A percentile compares a stretch with the other conserved stretches of the same genome.
Evolutionary conservation across 2,329 filamentous ascomycete genomes (phyloP).

Genomic region (Tetracladium maxilliforme): DNA sequence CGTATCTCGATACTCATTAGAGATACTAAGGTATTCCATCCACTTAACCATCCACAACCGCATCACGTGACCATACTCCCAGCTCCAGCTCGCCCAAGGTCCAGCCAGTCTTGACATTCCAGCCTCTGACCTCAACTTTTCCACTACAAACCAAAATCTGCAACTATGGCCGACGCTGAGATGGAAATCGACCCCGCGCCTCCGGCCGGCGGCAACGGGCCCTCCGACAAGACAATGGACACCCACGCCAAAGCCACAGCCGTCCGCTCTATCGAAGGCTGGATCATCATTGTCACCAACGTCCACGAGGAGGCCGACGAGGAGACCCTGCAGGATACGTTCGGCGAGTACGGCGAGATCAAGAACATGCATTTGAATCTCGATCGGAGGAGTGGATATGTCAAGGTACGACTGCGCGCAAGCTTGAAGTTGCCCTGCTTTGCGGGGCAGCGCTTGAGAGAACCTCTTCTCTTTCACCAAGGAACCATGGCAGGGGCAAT

Average conservation of each 20-base stretch:
- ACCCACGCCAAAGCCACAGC: constrained; percentile 63
- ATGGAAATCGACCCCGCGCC: constrained; percentile 24
- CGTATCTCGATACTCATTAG: too few relatives aligned
- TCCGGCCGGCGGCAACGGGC: constrained; percentile 14
- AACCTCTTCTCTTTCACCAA: background rate
- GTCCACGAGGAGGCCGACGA: constrained; percentile 80
- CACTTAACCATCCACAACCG: too few relatives aligned
- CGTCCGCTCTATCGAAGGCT: constrained; percentile 77
- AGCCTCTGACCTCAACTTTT: background rate
- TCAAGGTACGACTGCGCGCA: constrained; percentile 45
- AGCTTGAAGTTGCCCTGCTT: background rate
- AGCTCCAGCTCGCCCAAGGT: too few relatives aligned
- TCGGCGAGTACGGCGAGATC: constrained; percentile 74
- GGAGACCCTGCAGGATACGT: constrained; percentile 68
- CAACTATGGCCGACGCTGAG: constrained; percentile 25
- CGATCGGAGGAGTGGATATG: constrained; percentile 70
- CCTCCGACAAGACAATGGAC: constrained; percentile 47
- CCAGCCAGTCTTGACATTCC: background rate
- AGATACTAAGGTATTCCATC: too few relatives aligned
- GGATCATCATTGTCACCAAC: constrained; percentile 79
- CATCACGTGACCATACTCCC: too few relatives aligned
- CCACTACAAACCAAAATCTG: constrained; percentile 1
- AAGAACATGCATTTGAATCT: constrained; percentile 78
- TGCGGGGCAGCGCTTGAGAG: background rate
- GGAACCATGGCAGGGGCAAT: constrained; percentile 2